Percentiles rank a stretch among this genome's conserved stretches.
phyloP scores from a whole-genome alignment of 163 green algal genomes.

The Chlorella variabilis region DNA sequence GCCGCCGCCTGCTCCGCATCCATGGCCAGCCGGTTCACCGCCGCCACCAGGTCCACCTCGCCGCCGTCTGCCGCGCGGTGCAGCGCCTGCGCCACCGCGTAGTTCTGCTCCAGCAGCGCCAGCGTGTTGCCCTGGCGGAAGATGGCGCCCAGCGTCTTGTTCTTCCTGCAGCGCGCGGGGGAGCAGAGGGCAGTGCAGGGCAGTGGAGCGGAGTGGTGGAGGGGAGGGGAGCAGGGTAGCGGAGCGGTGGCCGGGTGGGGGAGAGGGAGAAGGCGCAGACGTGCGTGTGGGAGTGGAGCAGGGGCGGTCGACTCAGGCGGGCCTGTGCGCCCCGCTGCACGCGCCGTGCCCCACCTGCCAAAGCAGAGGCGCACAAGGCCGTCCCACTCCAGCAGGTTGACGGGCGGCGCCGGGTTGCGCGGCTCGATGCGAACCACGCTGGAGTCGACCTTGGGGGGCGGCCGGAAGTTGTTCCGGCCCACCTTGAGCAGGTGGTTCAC shows the following conservation, averaged over 20 bases:
- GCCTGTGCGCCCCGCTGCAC: no score
- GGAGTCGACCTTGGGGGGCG: slow-evolving; percentile 97
- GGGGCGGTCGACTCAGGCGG: neutral
- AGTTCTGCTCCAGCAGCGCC: slow-evolving; percentile 82
- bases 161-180: slow-evolving; percentile 78
- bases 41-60: slow-evolving; percentile 23
- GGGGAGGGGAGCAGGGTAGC: no score
- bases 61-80: slow-evolving; percentile 19
- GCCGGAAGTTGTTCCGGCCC: slow-evolving; percentile 88
- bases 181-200: no score
- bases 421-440: slow-evolving; percentile 98
- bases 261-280: no score
- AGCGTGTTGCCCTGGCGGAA: slow-evolving; percentile 80
- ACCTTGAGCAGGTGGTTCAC: slow-evolving; percentile 95
- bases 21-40: slow-evolving; percentile 39
- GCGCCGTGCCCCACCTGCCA: slow-evolving; percentile 54
- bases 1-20: slow-evolving; percentile 4
- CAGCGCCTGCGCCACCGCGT: slow-evolving; percentile 50
- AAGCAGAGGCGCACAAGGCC: slow-evolving; percentile 97
- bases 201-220: no score
- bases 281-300: no score
- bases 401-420: slow-evolving; percentile 86
- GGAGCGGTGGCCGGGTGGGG: no score
- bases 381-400: slow-evolving; percentile 99
- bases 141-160: slow-evolving; percentile 97